These are phyloP conservation scores for Circinella umbellata DNA, from an alignment of 371 early-diverging fungal species.

Conservation along the genomic window DNA sequence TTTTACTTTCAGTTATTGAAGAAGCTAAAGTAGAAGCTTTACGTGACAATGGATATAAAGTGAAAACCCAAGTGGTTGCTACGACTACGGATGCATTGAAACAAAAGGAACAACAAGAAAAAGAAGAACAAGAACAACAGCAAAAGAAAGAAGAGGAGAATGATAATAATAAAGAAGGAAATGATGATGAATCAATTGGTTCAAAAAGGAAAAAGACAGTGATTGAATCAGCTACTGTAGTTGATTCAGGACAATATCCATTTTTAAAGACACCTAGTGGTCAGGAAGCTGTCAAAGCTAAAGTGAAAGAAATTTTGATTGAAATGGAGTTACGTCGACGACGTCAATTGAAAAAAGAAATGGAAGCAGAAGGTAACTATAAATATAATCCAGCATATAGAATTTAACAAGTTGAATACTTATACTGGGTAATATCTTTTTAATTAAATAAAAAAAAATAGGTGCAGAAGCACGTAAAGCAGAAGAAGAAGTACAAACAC, in stretches of 20 bases:
- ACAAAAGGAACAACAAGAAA: background rate
- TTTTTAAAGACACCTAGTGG: conserved; percentile 43
- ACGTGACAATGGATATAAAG: conserved; percentile 48
- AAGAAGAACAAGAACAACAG: conserved; percentile 13
- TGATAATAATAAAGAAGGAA: background rate
- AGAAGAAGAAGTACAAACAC: conserved; percentile 53
- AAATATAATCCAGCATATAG: no score
- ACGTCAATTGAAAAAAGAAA: conserved; percentile 66
- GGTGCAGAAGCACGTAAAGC: conserved; percentile 67
- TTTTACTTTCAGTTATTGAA: conserved; percentile 63
- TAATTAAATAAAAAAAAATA: no score
- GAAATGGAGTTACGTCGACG: conserved; percentile 70
- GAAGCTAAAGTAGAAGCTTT: conserved; percentile 74
- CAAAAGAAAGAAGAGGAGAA: conserved; percentile 12
- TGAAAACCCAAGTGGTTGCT: conserved; percentile 39
- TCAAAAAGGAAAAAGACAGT: conserved; percentile 22
- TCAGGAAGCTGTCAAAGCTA: conserved; percentile 51
- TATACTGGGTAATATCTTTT: no score
- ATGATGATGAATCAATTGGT: background rate
- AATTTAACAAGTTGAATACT: no score
- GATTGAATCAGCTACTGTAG: conserved; percentile 31
- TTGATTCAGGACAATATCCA: conserved; percentile 46
- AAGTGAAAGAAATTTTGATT: conserved; percentile 64
- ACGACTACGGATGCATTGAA: conserved; percentile 7
- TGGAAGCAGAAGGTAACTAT: conserved; percentile 68